phyloP scores from a whole-genome alignment of 192 early-diverging fungal species.

The Rhizoclosmatium globosum region DNA sequence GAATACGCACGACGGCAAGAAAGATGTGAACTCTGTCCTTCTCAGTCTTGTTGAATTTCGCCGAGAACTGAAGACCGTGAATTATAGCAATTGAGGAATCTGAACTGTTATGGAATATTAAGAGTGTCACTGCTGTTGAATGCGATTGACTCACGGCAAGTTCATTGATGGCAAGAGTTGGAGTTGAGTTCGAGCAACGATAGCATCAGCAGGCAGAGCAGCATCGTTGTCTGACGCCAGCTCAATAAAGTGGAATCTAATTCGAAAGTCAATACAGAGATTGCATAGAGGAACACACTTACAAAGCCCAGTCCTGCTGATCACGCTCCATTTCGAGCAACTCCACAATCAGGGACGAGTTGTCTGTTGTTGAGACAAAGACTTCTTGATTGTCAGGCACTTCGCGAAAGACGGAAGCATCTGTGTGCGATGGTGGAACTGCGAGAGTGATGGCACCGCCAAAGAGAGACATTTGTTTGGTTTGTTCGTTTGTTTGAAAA shows the following conservation, averaged over 20 bases:
- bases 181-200: background rate
- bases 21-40: constrained; percentile 71
- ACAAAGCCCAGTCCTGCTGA: constrained; percentile 54
- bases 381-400: constrained; percentile 95
- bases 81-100: constrained; percentile 58
- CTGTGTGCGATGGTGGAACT: constrained; percentile 64
- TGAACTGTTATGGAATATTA: background rate
- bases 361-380: constrained; percentile 68
- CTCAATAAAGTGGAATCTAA: constrained; percentile 80
- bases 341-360: constrained; percentile 88
- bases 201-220: background rate
- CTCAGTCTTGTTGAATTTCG: constrained; percentile 77
- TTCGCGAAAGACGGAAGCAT: constrained; percentile 75
- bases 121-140: background rate
- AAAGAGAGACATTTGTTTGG: constrained; percentile 59
- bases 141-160: constrained; percentile 11
- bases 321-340: constrained; percentile 73
- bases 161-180: constrained; percentile 14
- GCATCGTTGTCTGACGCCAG: constrained; percentile 83
- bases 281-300: background rate
- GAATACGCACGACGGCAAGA: constrained; percentile 77
- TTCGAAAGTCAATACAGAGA: background rate
- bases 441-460: constrained; percentile 74
- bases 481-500: no score
- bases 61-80: constrained; percentile 70